These are phyloP conservation scores for Ceratocystis ficicola DNA, from an alignment of 2,329 filamentous ascomycete species.

Conservation along the genomic window DNA sequence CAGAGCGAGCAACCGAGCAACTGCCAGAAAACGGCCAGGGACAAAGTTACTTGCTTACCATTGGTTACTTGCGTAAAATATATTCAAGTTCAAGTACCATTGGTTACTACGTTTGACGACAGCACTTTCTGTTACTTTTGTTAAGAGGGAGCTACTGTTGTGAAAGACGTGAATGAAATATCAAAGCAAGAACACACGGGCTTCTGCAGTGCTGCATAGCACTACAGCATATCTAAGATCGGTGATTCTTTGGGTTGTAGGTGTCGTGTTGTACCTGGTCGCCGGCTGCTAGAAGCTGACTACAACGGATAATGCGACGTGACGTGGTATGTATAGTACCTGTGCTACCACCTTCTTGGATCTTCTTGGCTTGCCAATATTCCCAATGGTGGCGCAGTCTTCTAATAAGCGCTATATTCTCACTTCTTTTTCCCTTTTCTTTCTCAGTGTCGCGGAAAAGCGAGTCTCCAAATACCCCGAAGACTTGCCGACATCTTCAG, in stretches of 20 bases:
- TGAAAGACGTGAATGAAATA: background rate
- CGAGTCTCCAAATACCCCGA: background rate
- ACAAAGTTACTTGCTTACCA: background rate
- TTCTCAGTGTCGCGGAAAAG: background rate
- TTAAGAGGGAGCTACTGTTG: background rate
- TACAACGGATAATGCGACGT: too few species aligned
- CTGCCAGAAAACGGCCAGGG: conserved; percentile 5
- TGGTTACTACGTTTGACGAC: background rate
- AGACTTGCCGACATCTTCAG: background rate
- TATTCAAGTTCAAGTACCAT: too few species aligned
- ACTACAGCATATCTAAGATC: too few species aligned
- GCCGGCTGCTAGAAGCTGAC: too few species aligned
- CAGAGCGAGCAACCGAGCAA: background rate
- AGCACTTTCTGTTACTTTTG: background rate
- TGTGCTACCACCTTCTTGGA: conserved; percentile 2
- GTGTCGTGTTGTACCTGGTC: too few species aligned
- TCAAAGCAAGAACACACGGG: background rate
- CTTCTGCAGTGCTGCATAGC: too few species aligned
- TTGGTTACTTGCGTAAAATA: too few species aligned
- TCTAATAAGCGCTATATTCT: background rate
- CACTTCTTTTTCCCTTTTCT: background rate
- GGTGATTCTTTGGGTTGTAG: too few species aligned
- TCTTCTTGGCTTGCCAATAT: conserved; percentile 1
- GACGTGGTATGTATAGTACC: background rate
- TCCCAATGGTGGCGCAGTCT: background rate